Evolutionary conservation across 306 rosid species (phyloP).

Genomic region (Casuarina cunninghamiana): DNA sequence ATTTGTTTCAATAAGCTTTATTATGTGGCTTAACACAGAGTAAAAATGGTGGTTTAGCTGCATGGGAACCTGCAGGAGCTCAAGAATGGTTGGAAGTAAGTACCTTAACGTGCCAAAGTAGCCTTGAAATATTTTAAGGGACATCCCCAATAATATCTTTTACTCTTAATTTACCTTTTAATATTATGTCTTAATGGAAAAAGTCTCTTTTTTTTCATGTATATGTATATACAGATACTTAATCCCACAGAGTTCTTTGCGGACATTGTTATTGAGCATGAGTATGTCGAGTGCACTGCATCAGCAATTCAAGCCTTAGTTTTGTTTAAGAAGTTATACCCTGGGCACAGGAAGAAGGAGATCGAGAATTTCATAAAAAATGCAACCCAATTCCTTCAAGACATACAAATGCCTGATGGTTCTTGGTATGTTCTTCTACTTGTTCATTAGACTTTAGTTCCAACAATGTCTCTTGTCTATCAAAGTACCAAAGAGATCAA

Average conservation of each 20-base stretch:
- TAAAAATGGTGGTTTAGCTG: constrained; percentile 73
- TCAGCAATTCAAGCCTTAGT: constrained; percentile 41
- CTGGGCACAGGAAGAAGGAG: constrained; percentile 44
- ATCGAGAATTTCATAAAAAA: constrained; percentile 36
- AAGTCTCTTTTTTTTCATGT: no score
- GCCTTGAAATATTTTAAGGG: background rate
- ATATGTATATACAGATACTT: background rate
- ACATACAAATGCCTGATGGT: constrained; percentile 40
- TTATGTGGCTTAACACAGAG: constrained; percentile 37
- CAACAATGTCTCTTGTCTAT: background rate
- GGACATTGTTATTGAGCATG: constrained; percentile 47
- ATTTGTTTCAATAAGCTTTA: background rate
- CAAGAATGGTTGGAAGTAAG: constrained; percentile 72
- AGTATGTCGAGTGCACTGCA: constrained; percentile 56
- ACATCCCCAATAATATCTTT: constrained; percentile 19
- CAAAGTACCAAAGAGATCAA: background rate
- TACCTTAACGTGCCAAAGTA: background rate
- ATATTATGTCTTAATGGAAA: background rate
- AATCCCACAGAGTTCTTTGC: constrained; percentile 46
- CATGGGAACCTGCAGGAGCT: constrained; percentile 69
- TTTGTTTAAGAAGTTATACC: constrained; percentile 42
- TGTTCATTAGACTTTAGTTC: background rate
- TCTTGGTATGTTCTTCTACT: constrained; percentile 31
- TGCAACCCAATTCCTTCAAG: constrained; percentile 38
- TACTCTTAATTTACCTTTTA: constrained; percentile 12